A percentile compares a stretch with the other conserved stretches of the same genome.
phyloP scores from a whole-genome alignment of 2,329 filamentous ascomycete genomes.

The Cladosporium oxysporum region DNA sequence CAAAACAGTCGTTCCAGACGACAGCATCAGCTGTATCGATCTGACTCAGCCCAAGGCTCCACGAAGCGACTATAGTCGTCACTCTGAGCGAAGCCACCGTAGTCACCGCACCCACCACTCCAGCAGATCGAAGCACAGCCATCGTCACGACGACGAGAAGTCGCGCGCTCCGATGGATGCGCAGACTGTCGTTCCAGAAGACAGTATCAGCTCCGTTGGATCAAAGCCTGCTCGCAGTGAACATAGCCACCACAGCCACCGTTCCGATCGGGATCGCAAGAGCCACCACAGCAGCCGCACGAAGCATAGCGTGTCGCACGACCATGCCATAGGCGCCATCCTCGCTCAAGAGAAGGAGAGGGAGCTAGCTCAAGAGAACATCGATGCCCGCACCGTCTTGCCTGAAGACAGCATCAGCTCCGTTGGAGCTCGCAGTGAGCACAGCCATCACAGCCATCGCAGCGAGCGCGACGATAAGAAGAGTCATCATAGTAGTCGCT shows the following conservation, averaged over 20 bases:
- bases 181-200: conserved; percentile 50
- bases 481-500: conserved; percentile 9
- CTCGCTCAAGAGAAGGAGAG: conserved; percentile 19
- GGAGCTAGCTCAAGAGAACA: conserved; percentile 17
- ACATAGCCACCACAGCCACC: conserved; percentile 12
- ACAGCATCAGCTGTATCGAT: conserved; percentile 49
- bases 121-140: conserved; percentile 14
- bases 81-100: conserved; percentile 13
- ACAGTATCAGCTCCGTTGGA: conserved; percentile 48
- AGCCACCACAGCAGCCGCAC: conserved; percentile 8
- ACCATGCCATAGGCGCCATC: conserved; percentile 14
- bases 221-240: conserved; percentile 17
- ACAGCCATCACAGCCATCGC: conserved; percentile 16
- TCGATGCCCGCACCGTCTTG: conserved; percentile 8
- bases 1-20: conserved; percentile 50
- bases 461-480: conserved; percentile 5
- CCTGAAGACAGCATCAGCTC: conserved; percentile 19
- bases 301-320: conserved; percentile 19
- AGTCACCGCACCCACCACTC: conserved; percentile 12
- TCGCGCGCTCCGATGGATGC: conserved; percentile 43
- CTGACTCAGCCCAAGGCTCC: conserved; percentile 13
- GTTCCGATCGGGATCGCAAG: neutral
- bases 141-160: conserved; percentile 25
- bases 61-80: conserved; percentile 12
- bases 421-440: conserved; percentile 8